A percentile compares a stretch with the other conserved stretches of the same genome.
Evolutionary conservation across 1,284 basidiomycete species (phyloP).

Genomic region (Earliella scabrosa): DNA sequence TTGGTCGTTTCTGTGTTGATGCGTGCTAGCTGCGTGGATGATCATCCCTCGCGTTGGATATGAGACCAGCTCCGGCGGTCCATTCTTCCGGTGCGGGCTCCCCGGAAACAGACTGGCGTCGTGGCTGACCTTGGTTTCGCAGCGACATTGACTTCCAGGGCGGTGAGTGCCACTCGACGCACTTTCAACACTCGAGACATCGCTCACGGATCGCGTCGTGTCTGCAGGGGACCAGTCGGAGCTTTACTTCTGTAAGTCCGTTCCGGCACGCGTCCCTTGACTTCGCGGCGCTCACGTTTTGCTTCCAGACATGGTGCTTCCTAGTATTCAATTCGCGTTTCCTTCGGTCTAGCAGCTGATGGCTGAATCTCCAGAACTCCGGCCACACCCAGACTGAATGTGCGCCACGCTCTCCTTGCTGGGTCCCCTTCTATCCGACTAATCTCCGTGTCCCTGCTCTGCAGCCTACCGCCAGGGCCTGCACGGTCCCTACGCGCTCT

Average conservation of each 20-base stretch:
- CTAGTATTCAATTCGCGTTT: no score
- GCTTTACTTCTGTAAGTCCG: conserved; percentile 3
- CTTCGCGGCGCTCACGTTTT: neutral
- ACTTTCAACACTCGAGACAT: no score
- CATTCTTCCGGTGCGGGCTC: conserved; percentile 48
- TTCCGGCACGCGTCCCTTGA: neutral
- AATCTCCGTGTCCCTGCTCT: no score
- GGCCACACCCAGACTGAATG: conserved; percentile 41
- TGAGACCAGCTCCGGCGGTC: conserved; percentile 46
- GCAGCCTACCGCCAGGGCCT: conserved; percentile 45
- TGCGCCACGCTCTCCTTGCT: neutral
- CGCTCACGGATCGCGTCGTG: neutral
- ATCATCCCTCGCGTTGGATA: conserved; percentile 46
- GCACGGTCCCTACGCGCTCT: conserved; percentile 49
- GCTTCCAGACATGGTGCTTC: conserved; percentile 1
- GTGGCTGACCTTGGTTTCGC: no score
- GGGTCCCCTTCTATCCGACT: no score
- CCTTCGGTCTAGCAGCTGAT: no score
- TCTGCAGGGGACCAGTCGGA: conserved; percentile 1
- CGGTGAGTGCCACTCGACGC: conserved; percentile 1
- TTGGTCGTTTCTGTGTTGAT: neutral
- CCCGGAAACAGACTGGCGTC: no score
- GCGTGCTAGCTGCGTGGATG: conserved; percentile 33
- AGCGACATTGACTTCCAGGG: conserved; percentile 8
- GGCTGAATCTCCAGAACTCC: conserved; percentile 2